A percentile compares a stretch with the other conserved stretches of the same genome.
These are phyloP conservation scores for Rhodocollybia butyracea DNA, from an alignment of 768 basidiomycete species.

Conservation along the genomic window DNA sequence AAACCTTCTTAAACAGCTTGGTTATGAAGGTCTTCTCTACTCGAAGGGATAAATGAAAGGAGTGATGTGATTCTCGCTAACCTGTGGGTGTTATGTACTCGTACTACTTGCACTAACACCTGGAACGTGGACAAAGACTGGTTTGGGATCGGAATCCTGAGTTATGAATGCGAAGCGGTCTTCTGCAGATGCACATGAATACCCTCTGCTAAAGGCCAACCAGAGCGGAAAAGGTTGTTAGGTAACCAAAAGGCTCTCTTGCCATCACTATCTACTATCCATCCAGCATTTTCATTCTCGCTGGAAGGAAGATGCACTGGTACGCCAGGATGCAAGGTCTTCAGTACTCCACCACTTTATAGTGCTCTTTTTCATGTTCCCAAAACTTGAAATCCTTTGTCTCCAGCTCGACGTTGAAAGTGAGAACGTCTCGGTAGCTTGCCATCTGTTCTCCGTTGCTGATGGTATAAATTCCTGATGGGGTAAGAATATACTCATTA, in stretches of 20 bases:
- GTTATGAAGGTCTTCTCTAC: no score
- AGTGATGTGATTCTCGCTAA: no score
- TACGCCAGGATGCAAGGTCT: not conserved
- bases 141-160: not conserved
- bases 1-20: no score
- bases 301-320: not conserved
- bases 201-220: not conserved
- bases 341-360: not conserved
- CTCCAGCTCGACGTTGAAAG: not conserved
- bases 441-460: not conserved
- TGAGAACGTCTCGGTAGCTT: not conserved
- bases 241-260: not conserved
- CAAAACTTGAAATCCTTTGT: not conserved
- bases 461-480: not conserved
- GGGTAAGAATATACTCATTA: not conserved
- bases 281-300: not conserved
- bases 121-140: slow-evolving; percentile 1
- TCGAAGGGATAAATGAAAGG: no score
- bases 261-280: not conserved
- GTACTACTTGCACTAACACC: no score
- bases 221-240: not conserved
- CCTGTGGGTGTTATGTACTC: no score
- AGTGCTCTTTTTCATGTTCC: not conserved
- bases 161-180: not conserved
- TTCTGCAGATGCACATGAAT: not conserved